phyloP scores from a whole-genome alignment of 2,329 filamentous ascomycete species.

The Xylariaceae sp. region DNA sequence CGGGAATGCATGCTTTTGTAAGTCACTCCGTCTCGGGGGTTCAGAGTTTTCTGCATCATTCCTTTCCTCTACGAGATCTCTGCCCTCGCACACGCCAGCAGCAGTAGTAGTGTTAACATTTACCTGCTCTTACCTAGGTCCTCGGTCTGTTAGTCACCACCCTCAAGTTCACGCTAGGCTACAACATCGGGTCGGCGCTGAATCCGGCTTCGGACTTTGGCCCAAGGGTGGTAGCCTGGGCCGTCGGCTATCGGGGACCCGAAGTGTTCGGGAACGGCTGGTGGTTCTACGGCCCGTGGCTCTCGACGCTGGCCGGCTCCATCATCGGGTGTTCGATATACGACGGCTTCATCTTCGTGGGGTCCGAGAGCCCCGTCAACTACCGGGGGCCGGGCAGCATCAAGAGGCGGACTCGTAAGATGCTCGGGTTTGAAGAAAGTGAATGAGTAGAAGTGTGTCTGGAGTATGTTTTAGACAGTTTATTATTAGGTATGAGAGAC shows the following conservation, averaged over 20 bases:
- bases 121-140: slow-evolving; percentile 20
- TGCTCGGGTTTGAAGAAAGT: slow-evolving; percentile 4
- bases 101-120: background rate
- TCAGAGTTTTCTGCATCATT: background rate
- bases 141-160: slow-evolving; percentile 41
- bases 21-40: background rate
- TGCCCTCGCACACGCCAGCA: background rate
- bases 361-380: slow-evolving; percentile 35
- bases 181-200: slow-evolving; percentile 42
- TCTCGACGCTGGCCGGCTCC: slow-evolving; percentile 31
- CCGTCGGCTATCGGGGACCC: slow-evolving; percentile 19
- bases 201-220: slow-evolving; percentile 44
- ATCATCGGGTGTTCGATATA: slow-evolving; percentile 37
- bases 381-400: slow-evolving; percentile 13
- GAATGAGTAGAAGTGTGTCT: slow-evolving; percentile 1
- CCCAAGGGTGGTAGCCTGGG: slow-evolving; percentile 28
- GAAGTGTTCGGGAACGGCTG: slow-evolving; percentile 37
- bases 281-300: slow-evolving; percentile 39
- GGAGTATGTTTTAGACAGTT: background rate
- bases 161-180: slow-evolving; percentile 41
- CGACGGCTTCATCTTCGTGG: slow-evolving; percentile 37
- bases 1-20: slow-evolving; percentile 41
- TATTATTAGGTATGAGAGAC: background rate
- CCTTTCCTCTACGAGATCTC: background rate
- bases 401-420: slow-evolving; percentile 10